Evolutionary conservation across 2,329 filamentous ascomycete genomes (phyloP), one percentile per base, ranked within the genome.

Genomic region (Alternaria viburni): DNA sequence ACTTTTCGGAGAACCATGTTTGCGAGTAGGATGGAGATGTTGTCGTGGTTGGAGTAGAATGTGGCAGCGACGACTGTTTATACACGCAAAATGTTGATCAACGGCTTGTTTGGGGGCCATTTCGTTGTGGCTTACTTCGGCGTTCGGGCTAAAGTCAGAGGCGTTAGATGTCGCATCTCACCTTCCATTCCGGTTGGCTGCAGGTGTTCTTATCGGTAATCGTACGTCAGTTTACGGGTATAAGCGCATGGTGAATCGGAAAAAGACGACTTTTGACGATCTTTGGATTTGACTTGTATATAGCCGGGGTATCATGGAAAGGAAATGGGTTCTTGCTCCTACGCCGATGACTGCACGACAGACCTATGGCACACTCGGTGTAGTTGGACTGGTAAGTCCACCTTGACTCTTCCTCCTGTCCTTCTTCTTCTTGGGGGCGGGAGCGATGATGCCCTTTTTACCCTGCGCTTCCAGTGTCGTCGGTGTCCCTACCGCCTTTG

Each of bases 391-490:
- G 3, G 69, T 69, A 2, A 77, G 59, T 5, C 65, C 65, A 10
- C 73, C 78, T 57, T 74, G 80, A 28, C 79, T 81, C 72, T 81
- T 81, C 66, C 77, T 75, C 64, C 79, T 70, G 66, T 78, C 75
- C 59, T 76, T 71, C 68, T 76, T 71, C 47, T 65, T 59, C 58
- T 77, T 75, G 2, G 74, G 71, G n/a, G 71, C 57, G 43, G 68
- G 70, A 9, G 67, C 73, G 50, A 74, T 63, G 26, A 73, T 76
- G 47, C 66, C 65, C 60, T 77, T 77, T 43, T 71, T 64, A 19
- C 69, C 71, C 19, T 68, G 70, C 0, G 59, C 64, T 30, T 73
- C 73, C 1, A 59, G 9, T 6, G 65, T 61, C 10, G 56, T 70
- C 9, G 69, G 68, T 15, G 73, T 72, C 0, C 69, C 64, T 5